phyloP scores from a whole-genome alignment of 148 eudicot species.

The Gaultheria prostrata region DNA sequence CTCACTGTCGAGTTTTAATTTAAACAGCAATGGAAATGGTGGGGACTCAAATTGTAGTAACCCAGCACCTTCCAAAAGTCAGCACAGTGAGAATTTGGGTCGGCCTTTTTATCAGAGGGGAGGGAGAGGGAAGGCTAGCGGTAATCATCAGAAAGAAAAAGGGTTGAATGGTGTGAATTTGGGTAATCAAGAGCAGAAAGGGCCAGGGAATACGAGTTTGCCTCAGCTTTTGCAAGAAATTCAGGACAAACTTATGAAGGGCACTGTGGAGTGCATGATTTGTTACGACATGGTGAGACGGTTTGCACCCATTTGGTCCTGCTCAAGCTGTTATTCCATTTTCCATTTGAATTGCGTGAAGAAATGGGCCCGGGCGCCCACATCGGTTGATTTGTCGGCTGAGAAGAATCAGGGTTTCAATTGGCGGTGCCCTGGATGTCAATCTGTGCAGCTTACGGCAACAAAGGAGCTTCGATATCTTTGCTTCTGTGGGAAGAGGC shows the following conservation, averaged over 20 bases:
- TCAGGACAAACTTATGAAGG: slow-evolving; percentile 81
- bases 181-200: slow-evolving; percentile 27
- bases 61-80: slow-evolving; percentile 15
- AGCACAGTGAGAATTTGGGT: slow-evolving; percentile 36
- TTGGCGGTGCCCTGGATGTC: slow-evolving; percentile 98
- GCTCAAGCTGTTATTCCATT: slow-evolving; percentile 83
- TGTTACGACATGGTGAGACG: slow-evolving; percentile 95
- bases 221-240: slow-evolving; percentile 94
- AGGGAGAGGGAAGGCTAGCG: slow-evolving; percentile 25
- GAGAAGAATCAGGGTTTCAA: slow-evolving; percentile 84
- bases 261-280: slow-evolving; percentile 90
- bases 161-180: slow-evolving; percentile 9
- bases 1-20: slow-evolving; percentile 19
- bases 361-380: slow-evolving; percentile 97
- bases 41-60: slow-evolving; percentile 20
- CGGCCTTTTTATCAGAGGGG: slow-evolving; percentile 45
- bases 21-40: slow-evolving; percentile 27
- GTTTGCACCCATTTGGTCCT: slow-evolving; percentile 87
- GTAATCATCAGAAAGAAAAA: slow-evolving; percentile 28
- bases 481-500: slow-evolving; percentile 97
- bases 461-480: slow-evolving; percentile 73
- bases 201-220: slow-evolving; percentile 29
- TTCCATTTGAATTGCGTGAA: slow-evolving; percentile 79
- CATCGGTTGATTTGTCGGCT: slow-evolving; percentile 70
- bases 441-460: slow-evolving; percentile 70